Evolutionary conservation across 1,139 yeast species (phyloP), one percentile per base, ranked within the genome.

Genomic region (Suhomyces panamericanus): DNA sequence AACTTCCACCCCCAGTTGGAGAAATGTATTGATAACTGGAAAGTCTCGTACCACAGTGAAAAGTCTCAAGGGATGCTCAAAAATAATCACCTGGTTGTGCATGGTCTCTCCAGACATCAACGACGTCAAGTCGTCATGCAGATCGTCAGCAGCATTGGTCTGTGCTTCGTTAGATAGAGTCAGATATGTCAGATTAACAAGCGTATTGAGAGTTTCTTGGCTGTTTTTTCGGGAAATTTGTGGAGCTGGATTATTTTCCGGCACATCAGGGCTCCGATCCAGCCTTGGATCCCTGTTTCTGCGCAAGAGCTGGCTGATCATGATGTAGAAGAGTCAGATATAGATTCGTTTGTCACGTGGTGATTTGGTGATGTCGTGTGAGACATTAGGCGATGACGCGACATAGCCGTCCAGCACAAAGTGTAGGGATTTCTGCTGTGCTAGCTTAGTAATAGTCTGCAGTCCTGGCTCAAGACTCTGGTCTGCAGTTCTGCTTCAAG

Each of bases 71-170:
- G 57, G 54, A 8, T 53, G 52, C 24, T 59, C 58, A 48, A 71
- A 66, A 5, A 70, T 50, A 27, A 48, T 48, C 6, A 55, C 42
- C 16, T 49, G 51, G 17, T 59, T 62, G 16, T 57, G 52, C 17
- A 67, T 48, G 0, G 76, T 70, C 30, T 67, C 70, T 6, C 61
- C 67, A 2, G 71, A 65, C 12, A 46, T 47, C n/a, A 49, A 29
- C 16, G 55, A 50, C 10, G 16, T 22, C 16, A 24, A 22, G 22
- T 34, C 36, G 12, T 34, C 36, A 13, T 26, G 29, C 29, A 26
- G 29, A 12, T 26, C n/a, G 6, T 10, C 29, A 2, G 12, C n/a
- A 12, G n/a, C 4, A 6, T 11, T 3, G 29, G 29, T 2, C 4
- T 26, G 36, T 10, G 17, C 8, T 34, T 34, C 36, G 9, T 34